Evolutionary conservation across 208 protist species (phyloP).

Genomic region (Lotmaria passim): DNA sequence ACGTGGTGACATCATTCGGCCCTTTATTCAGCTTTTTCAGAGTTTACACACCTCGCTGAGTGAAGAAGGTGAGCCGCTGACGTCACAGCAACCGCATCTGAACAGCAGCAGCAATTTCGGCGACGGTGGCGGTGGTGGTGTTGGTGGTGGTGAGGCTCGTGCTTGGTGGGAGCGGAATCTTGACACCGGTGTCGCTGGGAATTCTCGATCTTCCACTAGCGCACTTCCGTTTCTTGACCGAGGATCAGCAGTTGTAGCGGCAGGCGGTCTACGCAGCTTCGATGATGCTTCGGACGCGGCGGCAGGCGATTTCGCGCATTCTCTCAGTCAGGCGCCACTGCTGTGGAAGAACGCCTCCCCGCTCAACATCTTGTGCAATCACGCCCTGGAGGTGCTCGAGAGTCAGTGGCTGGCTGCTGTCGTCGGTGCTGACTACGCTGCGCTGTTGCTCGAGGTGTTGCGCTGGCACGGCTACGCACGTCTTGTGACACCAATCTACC

Average conservation of each 20-base stretch:
- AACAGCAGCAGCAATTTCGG: not conserved
- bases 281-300: not conserved
- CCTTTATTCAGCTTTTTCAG: constrained; percentile 58
- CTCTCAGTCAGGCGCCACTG: constrained; percentile 44
- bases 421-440: constrained; percentile 67
- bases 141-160: not conserved
- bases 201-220: too few relatives aligned
- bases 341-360: constrained; percentile 78
- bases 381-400: constrained; percentile 77
- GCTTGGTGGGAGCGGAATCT: not conserved
- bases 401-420: constrained; percentile 55
- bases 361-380: constrained; percentile 50
- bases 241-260: not conserved
- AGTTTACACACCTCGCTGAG: constrained; percentile 52
- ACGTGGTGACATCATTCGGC: constrained; percentile 54
- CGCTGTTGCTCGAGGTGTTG: constrained; percentile 55
- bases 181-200: not conserved
- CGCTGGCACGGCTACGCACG: constrained; percentile 57
- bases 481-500: constrained; percentile 41
- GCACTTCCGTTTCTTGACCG: too few relatives aligned
- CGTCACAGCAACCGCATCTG: not conserved
- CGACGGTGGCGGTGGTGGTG: not conserved
- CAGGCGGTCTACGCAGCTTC: not conserved
- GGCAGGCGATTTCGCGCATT: not conserved
- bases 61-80: constrained; percentile 32